These are phyloP conservation scores for Linum trigynum DNA, from an alignment of 345 rosid genomes.

Conservation along the genomic window DNA sequence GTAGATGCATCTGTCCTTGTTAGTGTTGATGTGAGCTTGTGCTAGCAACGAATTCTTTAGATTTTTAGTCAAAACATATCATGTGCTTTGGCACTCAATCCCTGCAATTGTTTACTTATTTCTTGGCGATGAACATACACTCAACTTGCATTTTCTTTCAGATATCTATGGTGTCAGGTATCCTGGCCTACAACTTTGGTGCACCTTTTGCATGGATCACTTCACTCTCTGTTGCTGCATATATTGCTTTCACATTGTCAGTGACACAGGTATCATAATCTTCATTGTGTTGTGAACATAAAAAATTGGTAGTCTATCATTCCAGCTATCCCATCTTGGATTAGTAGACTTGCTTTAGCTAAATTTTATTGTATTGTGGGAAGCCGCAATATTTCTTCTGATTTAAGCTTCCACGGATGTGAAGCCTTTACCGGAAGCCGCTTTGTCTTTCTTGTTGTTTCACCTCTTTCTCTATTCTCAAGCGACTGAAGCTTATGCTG, in stretches of 20 bases:
- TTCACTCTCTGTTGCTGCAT: conserved; percentile 81
- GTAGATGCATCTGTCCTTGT: background rate
- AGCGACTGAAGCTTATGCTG: background rate
- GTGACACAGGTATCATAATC: conserved; percentile 70
- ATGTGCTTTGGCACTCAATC: too few relatives aligned
- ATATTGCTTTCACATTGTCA: conserved; percentile 65
- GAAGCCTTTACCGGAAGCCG: too few relatives aligned
- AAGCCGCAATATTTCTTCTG: conserved; percentile 7
- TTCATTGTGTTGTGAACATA: conserved; percentile 3
- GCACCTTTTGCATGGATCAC: conserved; percentile 98
- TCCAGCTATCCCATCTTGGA: background rate
- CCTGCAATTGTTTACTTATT: too few relatives aligned
- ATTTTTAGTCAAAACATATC: too few relatives aligned
- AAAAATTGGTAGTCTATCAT: background rate
- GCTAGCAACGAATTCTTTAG: conserved; percentile 4
- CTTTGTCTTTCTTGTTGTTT: background rate
- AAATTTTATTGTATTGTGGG: background rate
- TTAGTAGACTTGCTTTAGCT: background rate
- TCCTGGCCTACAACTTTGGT: conserved; percentile 91
- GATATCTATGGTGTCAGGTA: conserved; percentile 97
- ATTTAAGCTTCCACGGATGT: too few relatives aligned
- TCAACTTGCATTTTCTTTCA: conserved; percentile 22
- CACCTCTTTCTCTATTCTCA: background rate
- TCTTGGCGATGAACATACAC: too few relatives aligned
- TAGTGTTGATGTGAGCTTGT: too few relatives aligned